Conservation (phyloP, 176 grass and related monocot species). For the Zea mays region Zm-B73-REFERENCE-NAM-5.0 NC_050098.1:218612501-218613000, state of each 20-base stretch:
- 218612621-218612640: not conserved
- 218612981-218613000: constrained; percentile 77
- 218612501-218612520: too few species aligned
- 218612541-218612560: too few species aligned
- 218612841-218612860: constrained; percentile 3
- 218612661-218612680: constrained; percentile 4
- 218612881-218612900: not conserved
- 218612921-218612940: constrained; percentile 92
- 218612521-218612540: too few species aligned
- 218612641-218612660: not conserved
- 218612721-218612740: not conserved
- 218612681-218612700: not conserved
- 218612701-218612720: not conserved
- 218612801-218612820: not conserved
- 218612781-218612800: not conserved
- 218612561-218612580: too few species aligned
- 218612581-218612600: too few species aligned
- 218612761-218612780: too few species aligned
- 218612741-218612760: not conserved
- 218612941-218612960: constrained; percentile 68
- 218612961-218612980: constrained; percentile 68
- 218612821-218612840: not conserved
- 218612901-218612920: not conserved
- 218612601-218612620: too few species aligned
- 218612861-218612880: not conserved